Conservation (phyloP, 140 eudicot genomes). For the Ambrosia hybrid region DNA sequence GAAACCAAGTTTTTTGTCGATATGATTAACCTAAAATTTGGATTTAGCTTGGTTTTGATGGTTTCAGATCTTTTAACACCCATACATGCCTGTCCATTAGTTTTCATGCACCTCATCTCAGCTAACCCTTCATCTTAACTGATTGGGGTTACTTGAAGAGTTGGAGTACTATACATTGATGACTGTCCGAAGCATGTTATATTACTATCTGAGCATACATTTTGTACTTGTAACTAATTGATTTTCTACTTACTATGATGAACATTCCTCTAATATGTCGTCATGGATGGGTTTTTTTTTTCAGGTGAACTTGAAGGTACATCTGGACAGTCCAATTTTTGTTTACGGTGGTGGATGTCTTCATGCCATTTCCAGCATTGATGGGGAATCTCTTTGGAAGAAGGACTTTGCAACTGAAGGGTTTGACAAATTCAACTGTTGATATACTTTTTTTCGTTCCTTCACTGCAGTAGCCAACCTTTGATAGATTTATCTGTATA, state of each 20-base stretch:
- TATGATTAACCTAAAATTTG: too few species aligned
- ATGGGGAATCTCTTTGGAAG: conserved; percentile 88
- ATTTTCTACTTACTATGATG: background rate
- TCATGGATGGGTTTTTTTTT: conserved; percentile 8
- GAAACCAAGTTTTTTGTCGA: too few species aligned
- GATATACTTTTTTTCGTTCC: conserved; percentile 11
- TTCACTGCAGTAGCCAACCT: background rate
- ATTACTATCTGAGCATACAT: too few species aligned
- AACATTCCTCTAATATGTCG: background rate
- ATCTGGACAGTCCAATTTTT: conserved; percentile 62
- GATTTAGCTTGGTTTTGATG: too few species aligned
- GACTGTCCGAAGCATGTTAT: too few species aligned
- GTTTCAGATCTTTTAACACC: too few species aligned
- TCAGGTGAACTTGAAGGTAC: conserved; percentile 73
- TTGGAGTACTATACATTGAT: too few species aligned
- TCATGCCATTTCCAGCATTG: conserved; percentile 89
- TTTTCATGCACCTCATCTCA: too few species aligned
- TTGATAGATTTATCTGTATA: conserved; percentile 8
- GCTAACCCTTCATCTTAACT: too few species aligned
- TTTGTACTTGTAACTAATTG: too few species aligned
- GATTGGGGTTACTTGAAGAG: too few species aligned
- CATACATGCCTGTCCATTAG: too few species aligned
- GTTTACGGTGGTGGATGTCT: conserved; percentile 65
- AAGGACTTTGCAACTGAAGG: conserved; percentile 70
- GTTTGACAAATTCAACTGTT: conserved; percentile 39